Evolutionary conservation across 2,329 filamentous ascomycete species (phyloP), one percentile per base, ranked within the genome.

Genomic region (Ascosphaera acerosa): DNA sequence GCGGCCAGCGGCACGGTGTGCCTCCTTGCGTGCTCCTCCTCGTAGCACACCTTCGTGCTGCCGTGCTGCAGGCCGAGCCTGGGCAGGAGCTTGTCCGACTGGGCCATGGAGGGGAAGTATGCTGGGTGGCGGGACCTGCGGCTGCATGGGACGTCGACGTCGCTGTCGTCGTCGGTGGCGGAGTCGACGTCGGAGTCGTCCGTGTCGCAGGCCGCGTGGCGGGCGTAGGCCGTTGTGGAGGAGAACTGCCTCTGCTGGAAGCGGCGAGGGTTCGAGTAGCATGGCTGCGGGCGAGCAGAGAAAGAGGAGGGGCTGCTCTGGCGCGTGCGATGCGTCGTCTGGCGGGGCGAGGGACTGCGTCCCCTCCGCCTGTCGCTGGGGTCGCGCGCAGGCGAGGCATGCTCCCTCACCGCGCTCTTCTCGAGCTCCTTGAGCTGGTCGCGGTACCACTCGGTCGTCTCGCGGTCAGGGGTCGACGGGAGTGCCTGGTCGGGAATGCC

Each of bases 381-480:
- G 39, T 43, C 17, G 35, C 26, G 12, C n/a, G 32, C 34, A 4
- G 36, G 37, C 2, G 34, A 17, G 16, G 46, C 43, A 1, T 38
- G 41, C 40, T 45, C 56, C 49, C 42, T 54, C 47, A 45, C 41
- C 34, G 47, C 65, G 40, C 82, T 71, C 34, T 64, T 58, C 37
- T 70, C 66, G 30, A 91, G 53, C 40, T n/a, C n/a, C n/a, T n/a
- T n/a, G n/a, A n/a, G n/a, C n/a, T n/a, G n/a, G n/a, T n/a, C n/a
- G n/a, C n/a, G n/a, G 47, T 94, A 81, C 84, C 87, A 97, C 35
- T 62, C 58, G 33, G 81, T 68, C 52, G 91, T 81, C n/a, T 75
- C 72, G 3, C 62, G 54, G 42, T 94, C 84, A 1, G 81, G 66
- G 27, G 65, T 57, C 2, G 61, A 47, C 0, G 87, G 84, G 35